These are phyloP conservation scores for Massariosphaeria phaeospora DNA, from an alignment of 495 filamentous ascomycete genomes.

Conservation along the genomic window DNA sequence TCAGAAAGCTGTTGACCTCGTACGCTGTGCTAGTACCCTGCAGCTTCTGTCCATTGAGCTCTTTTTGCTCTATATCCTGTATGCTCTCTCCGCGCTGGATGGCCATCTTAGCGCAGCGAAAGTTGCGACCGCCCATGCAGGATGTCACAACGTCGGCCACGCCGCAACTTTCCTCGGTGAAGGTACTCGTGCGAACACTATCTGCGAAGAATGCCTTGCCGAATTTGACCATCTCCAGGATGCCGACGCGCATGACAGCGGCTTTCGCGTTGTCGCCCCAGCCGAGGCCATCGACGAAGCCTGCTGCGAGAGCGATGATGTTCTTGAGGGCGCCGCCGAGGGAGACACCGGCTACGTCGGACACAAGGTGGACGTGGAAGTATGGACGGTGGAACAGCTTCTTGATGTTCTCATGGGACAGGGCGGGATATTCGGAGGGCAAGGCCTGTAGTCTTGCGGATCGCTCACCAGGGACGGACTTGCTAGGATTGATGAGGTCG, in stretches of 20 bases:
- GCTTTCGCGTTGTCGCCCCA: slow-evolving; percentile 99
- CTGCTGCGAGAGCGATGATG: slow-evolving; percentile 88
- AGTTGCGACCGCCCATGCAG: slow-evolving; percentile 87
- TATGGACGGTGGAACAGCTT: slow-evolving; percentile 93
- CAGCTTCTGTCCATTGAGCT: slow-evolving; percentile 95
- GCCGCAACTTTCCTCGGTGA: slow-evolving; percentile 93
- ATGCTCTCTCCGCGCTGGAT: slow-evolving; percentile 74
- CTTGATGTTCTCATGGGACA: slow-evolving; percentile 73
- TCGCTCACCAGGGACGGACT: slow-evolving; percentile 55
- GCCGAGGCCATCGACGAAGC: slow-evolving; percentile 89
- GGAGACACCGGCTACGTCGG: slow-evolving; percentile 91
- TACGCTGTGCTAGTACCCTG: slow-evolving; percentile 88
- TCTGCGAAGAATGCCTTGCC: slow-evolving; percentile 86
- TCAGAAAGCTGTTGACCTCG: slow-evolving; percentile 86
- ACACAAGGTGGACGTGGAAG: slow-evolving; percentile 90
- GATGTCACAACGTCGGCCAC: slow-evolving; percentile 95
- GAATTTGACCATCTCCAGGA: slow-evolving; percentile 93
- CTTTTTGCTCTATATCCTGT: slow-evolving; percentile 77
- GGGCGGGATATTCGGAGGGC: slow-evolving; percentile 71
- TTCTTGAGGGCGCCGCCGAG: slow-evolving; percentile 96
- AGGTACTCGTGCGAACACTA: slow-evolving; percentile 71
- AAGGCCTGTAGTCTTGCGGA: slow-evolving; percentile 58
- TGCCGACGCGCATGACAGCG: slow-evolving; percentile 90
- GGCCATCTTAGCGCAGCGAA: slow-evolving; percentile 84
- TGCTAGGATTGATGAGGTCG: slow-evolving; percentile 60